Evolutionary conservation across 768 basidiomycete genomes (phyloP).

Genomic region (Phaeolepiota aurea): DNA sequence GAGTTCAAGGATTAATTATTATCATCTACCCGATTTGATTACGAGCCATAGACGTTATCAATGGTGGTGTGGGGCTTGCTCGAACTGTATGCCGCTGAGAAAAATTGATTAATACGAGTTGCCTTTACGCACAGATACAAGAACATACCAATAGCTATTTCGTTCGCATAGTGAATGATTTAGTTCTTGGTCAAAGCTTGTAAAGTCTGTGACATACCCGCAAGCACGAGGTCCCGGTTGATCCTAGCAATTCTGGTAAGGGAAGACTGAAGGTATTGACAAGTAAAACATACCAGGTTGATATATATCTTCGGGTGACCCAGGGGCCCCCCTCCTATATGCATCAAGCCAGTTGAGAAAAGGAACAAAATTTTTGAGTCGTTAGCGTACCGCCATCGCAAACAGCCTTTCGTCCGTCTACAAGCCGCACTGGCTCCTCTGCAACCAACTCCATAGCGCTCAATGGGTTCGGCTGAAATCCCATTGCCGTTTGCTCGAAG

Average conservation of each 20-base stretch:
- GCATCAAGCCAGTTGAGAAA: slow-evolving; percentile 8
- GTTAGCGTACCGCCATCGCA: slow-evolving; percentile 87
- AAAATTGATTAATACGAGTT: no score
- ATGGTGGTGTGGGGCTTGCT: slow-evolving; percentile 78
- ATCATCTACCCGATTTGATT: no score
- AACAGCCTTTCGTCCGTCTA: slow-evolving; percentile 75
- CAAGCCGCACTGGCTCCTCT: slow-evolving; percentile 77
- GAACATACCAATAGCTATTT: slow-evolving; percentile 39
- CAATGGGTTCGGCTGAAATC: slow-evolving; percentile 80
- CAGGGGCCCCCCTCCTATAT: slow-evolving; percentile 91
- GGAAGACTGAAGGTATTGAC: neutral
- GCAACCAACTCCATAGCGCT: slow-evolving; percentile 88
- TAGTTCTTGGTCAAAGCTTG: slow-evolving; percentile 1
- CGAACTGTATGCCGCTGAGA: slow-evolving; percentile 79
- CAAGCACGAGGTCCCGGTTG: slow-evolving; percentile 81
- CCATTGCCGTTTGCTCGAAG: slow-evolving; percentile 88
- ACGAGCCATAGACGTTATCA: no score
- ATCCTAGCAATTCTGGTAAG: slow-evolving; percentile 44
- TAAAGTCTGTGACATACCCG: slow-evolving; percentile 54
- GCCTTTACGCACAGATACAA: slow-evolving; percentile 9
- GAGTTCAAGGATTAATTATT: no score
- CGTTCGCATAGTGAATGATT: slow-evolving; percentile 6
- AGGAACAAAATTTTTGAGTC: neutral
- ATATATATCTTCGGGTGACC: slow-evolving; percentile 97
- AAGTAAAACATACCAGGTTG: slow-evolving; percentile 63